Evolutionary conservation across 768 basidiomycete species (phyloP), one percentile per base, ranked within the genome.

Genomic region (Paxillus involutus): DNA sequence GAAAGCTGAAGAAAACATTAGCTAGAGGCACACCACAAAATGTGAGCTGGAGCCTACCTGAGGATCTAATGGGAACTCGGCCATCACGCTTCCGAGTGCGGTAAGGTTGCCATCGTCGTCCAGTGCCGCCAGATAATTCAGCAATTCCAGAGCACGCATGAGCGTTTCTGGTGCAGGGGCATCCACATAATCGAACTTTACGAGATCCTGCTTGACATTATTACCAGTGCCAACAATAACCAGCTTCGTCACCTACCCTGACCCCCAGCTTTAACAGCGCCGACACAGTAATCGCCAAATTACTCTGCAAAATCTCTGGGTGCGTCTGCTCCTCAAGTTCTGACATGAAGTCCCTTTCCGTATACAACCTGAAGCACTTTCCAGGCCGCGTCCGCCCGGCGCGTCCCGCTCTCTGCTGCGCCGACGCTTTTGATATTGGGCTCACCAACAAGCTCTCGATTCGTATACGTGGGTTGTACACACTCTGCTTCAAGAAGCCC

Each of bases 51-150:
- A 11, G 56, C 78, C 37, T 60, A 89, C 91, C 78, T 95, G 95
- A 40, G 96, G 97, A 70, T 98, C 97, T n/a, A 99, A 80, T 12
- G 96, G 97, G 77, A 98, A 98, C 62, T 98, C 94, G 0, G 97
- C 96, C 96, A 98, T 98, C 56, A 94, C 88, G 36, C 73, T 77
- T 4, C 97, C 97, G 8, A 98, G 75, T 0, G 85, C 72, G 1
- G 97, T 98, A 53, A 99, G 70, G 48, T 92, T 85, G 10, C 97
- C 95, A 4, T 97, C 94, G 61, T 98, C 94, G 64, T 98, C 94
- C 55, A 99, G 76, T 1, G 95, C 96, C 6, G 88, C 84, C 42
- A 98, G 80, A 70, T 86, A 96, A 66, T 98, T 96, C 44, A 99
- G 79, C 35, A 98, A 73, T 69, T 98, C 97, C 49, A 99, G 75